Evolutionary conservation across 345 rosid species (phyloP).

Genomic region (Isatis tinctoria): DNA sequence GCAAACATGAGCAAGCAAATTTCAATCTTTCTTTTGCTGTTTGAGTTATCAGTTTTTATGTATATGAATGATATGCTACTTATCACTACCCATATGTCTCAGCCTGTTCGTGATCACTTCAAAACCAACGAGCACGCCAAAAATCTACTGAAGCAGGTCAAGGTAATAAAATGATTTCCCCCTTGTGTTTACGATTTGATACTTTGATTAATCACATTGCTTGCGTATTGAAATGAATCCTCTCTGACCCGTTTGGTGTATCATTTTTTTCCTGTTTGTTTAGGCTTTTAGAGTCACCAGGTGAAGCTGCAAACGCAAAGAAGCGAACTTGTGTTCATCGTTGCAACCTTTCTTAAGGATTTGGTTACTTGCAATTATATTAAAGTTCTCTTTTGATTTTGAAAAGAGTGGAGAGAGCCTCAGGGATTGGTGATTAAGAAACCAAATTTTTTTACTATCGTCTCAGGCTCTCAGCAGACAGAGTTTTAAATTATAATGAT

Average conservation of each 20-base stretch:
- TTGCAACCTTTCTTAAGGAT: neutral
- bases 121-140: neutral
- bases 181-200: neutral
- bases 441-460: neutral
- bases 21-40: neutral
- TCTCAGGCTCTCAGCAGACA: neutral
- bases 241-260: neutral
- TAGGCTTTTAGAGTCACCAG: neutral
- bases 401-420: neutral
- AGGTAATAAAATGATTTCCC: neutral
- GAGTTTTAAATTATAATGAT: neutral
- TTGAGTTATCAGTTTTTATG: neutral
- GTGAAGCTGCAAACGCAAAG: neutral
- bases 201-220: neutral
- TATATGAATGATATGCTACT: neutral
- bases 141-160: neutral
- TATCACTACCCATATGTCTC: neutral
- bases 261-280: neutral
- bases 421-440: neutral
- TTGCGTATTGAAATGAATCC: neutral
- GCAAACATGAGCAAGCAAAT: neutral
- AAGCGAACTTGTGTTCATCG: neutral
- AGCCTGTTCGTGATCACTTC: constrained; percentile 7
- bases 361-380: neutral
- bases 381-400: neutral